These are phyloP conservation scores for Mesembryanthemum crystallinum DNA, from an alignment of 148 eudicot species.

Conservation along the genomic window DNA sequence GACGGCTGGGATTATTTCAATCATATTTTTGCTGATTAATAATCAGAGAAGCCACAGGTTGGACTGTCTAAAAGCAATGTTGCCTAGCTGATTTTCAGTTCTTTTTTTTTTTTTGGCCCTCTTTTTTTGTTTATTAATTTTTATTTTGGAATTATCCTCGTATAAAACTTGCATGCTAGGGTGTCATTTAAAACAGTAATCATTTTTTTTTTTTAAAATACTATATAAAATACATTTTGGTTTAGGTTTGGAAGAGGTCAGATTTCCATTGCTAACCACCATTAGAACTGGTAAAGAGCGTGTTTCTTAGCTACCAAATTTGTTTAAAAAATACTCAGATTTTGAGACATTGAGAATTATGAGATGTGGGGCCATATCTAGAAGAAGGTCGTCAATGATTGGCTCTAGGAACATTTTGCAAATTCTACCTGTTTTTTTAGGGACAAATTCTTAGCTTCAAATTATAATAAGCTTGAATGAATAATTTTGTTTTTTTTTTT, in stretches of 20 bases:
- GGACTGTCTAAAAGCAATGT: neutral
- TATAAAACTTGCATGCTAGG: slow-evolving; percentile 1
- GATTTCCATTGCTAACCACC: slow-evolving; percentile 12
- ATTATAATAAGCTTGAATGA: neutral
- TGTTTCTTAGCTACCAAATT: neutral
- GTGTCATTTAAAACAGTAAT: slow-evolving; percentile 9
- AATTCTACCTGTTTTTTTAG: neutral
- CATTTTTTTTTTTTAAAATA: neutral
- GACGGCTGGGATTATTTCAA: slow-evolving; percentile 13
- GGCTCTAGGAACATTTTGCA: neutral
- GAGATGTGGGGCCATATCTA: slow-evolving; percentile 10
- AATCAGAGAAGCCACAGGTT: neutral
- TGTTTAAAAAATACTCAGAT: neutral
- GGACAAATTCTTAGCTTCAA: neutral
- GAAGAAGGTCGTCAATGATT: slow-evolving; percentile 9
- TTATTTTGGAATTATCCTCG: slow-evolving; percentile 10
- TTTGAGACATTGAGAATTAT: neutral
- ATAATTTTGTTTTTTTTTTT: neutral
- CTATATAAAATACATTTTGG: neutral
- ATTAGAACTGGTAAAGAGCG: neutral
- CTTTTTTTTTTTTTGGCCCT: neutral
- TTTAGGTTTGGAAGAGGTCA: neutral
- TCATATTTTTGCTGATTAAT: neutral
- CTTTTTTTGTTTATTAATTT: neutral
- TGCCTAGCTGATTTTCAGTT: neutral